Base-by-base conservation (phyloP, 2,329 filamentous ascomycete genomes). In the Fusarium abutilonis region DNA sequence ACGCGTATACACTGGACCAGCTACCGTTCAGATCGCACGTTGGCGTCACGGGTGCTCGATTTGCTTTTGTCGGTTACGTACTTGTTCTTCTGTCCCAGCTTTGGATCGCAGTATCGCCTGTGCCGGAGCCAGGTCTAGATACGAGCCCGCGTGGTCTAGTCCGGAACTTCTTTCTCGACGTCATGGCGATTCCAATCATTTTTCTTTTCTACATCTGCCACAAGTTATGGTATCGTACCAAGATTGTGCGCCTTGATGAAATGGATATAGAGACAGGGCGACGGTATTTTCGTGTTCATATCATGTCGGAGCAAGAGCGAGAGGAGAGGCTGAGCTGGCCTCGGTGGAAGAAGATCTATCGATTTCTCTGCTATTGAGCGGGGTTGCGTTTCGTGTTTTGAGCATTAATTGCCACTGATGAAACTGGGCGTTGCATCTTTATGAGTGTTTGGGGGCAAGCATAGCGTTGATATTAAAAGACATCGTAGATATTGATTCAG, bases 191-290 rank as follows among this genome's bases (percentile, higher is more conserved):
- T 1, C 90, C 90, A 4, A 86, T 92, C 56, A 84, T 92, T 17
- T 61, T 87, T 7, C 58, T 82, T 8, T 90, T 89, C 73, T 96
- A 91, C 74, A 23, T 91, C 4, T 80, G 76, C 0, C 94, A 96
- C 75, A 96, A 96, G 77, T 9, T 94, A 28, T 89, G 81, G 76
- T 91, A 86, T 72, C 82, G 82, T 42, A 96, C 93, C 1, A 78
- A 80, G 4, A 80, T 92, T 52, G 82, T 97, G 34, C 81, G 83
- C 13, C 77, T 84, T 14, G 80, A 83, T 38, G 89, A 96, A 63
- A 96, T 97, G 87, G 93, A 97, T 76, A 78, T 97, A 56, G 86
- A 89, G 52, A 96, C 93, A 0, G 94, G 94, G 1, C 86, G 93
- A 17, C 82, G 93, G 32, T 92, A 97, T 70, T 84, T 97, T 52